Percentiles rank a stretch among this genome's conserved stretches.
phyloP scores from a whole-genome alignment of 73 alveolate species.

The Blepharisma japonicum region DNA sequence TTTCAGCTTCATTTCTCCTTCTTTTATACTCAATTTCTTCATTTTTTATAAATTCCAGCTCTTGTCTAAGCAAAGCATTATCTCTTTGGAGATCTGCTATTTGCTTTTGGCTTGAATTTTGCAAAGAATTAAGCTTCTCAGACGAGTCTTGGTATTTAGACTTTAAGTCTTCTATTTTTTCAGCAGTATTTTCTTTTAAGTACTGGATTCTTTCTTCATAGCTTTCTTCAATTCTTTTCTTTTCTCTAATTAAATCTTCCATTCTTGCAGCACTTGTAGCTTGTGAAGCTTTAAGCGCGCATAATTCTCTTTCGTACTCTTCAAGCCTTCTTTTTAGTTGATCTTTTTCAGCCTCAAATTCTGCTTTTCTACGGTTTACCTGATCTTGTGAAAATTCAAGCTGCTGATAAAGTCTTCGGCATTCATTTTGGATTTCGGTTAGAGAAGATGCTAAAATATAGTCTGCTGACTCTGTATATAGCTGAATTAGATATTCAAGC shows the following conservation, averaged over 20 bases:
- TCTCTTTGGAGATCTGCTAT: slow-evolving; percentile 15
- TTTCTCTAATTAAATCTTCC: slow-evolving; percentile 11
- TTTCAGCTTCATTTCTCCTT: background rate
- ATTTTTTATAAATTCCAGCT: slow-evolving; percentile 20
- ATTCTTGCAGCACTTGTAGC: background rate
- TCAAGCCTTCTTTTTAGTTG: background rate
- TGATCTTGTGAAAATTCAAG: slow-evolving; percentile 7
- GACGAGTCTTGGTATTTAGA: background rate
- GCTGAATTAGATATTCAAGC: background rate
- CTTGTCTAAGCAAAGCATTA: slow-evolving; percentile 10
- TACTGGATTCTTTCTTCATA: slow-evolving; percentile 10
- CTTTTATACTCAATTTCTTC: slow-evolving; percentile 6
- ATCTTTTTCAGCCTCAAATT: slow-evolving; percentile 27
- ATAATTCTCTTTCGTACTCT: background rate
- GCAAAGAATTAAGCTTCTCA: background rate
- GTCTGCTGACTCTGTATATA: background rate
- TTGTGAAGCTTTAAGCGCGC: background rate
- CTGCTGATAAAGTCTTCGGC: background rate
- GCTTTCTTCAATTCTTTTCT: slow-evolving; percentile 5
- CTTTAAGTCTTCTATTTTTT: background rate
- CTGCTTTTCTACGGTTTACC: slow-evolving; percentile 1
- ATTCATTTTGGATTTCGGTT: slow-evolving; percentile 4
- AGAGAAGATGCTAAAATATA: background rate
- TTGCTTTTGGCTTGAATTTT: background rate
- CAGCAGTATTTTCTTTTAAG: background rate